Evolutionary conservation across 1,284 basidiomycete species (phyloP), one percentile per base, ranked within the genome.

Genomic region (Cutaneotrichosporon mucoides): DNA sequence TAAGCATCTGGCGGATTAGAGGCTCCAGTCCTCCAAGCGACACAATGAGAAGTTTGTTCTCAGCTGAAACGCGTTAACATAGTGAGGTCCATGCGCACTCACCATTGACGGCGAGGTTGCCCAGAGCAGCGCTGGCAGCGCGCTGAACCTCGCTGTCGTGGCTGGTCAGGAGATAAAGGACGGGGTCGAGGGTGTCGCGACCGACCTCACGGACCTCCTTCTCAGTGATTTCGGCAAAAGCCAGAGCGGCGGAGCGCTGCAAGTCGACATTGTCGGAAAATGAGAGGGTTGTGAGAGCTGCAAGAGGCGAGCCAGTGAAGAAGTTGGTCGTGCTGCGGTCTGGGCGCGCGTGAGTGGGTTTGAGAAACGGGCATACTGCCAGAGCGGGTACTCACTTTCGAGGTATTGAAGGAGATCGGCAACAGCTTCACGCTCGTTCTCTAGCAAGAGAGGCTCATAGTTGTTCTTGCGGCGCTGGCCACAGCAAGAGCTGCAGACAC

Each of bases 241-340:
- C 96, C 50, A 99, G 85, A 4, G 96, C 96, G 2, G 96, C 96
- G 67, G 92, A 96, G 53, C 96, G 87, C 81, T 99, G 96, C 41
- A 99, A 83, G 80, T 99, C 96, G 71, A 99, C 96, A 81, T 99
- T 99, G 82, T 99, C 96, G 38, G 91, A 94, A 82, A 98, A 99
- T 12, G 93, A 97, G 65, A 99, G 88, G 61, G 93, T 99, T 11
- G 94, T 98, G 62, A 99, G 83, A 47, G 96, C 93, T 56, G 88
- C 85, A 58, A 99, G 86, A 15, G 96, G 95, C 34, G 89, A 88
- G 55, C 93, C 93, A 57, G 85, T 83, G 81, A 96, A 97, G 84
- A 96, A 96, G 81, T 96, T 95, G 77, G 93, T 96, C 4, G 90
- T 92, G 9, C 89, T 88, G 68, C 92, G 90, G 83, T 97, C 92